Percentiles rank a stretch among this genome's conserved stretches.
These are phyloP conservation scores for Setomelanomma holmii DNA, from an alignment of 2,329 filamentous ascomycete genomes.

Conservation along the genomic window DNA sequence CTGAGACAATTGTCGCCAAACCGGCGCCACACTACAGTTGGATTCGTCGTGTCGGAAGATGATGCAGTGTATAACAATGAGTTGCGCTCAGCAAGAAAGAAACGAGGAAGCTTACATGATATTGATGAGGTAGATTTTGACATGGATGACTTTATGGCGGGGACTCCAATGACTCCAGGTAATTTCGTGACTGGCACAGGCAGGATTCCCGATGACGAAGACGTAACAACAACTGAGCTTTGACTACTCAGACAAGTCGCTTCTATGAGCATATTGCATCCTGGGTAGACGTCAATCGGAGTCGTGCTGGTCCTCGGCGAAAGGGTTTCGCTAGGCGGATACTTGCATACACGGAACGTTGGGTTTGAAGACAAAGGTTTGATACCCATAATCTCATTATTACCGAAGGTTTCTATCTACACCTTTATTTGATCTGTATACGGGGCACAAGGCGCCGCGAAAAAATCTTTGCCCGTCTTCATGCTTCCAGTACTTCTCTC, in stretches of 20 bases:
- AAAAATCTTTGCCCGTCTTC: too few species aligned
- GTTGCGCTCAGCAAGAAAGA: conserved; percentile 11
- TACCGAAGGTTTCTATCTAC: background rate
- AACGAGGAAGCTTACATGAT: conserved; percentile 26
- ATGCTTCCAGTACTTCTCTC: too few species aligned
- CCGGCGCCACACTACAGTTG: conserved; percentile 39
- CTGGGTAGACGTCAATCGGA: too few species aligned
- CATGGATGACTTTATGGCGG: conserved; percentile 48
- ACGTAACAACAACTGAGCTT: conserved; percentile 30
- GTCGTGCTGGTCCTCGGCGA: background rate
- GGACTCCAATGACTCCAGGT: conserved; percentile 46
- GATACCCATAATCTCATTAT: conserved; percentile 6
- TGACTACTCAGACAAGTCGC: conserved; percentile 7
- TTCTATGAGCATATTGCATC: too few species aligned
- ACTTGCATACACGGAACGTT: conserved; percentile 4
- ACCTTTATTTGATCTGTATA: conserved; percentile 13
- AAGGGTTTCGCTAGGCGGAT: background rate
- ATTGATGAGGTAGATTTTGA: conserved; percentile 43
- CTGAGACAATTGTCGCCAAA: conserved; percentile 44
- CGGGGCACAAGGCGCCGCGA: too few species aligned
- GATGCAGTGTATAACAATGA: conserved; percentile 15
- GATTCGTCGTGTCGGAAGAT: conserved; percentile 25
- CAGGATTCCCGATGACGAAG: conserved; percentile 27
- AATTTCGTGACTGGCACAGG: conserved; percentile 32
- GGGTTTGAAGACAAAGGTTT: background rate